Evolutionary conservation across 176 grass and related monocot species (phyloP).

Genomic region (Rhynchospora breviuscula): DNA sequence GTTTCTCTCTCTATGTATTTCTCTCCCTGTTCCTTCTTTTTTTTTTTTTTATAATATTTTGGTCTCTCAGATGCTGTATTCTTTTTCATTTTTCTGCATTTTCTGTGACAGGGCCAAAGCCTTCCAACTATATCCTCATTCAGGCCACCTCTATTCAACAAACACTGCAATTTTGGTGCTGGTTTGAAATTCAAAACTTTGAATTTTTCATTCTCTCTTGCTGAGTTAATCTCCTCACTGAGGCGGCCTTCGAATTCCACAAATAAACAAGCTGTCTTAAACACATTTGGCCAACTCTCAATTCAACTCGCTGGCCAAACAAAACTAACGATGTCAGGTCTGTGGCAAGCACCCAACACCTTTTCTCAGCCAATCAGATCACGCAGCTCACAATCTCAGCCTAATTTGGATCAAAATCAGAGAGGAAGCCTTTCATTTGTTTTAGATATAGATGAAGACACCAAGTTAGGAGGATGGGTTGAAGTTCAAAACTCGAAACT

Average conservation of each 20-base stretch:
- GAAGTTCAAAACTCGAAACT: slow-evolving; percentile 44
- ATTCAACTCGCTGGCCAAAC: slow-evolving; percentile 41
- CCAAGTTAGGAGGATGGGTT: slow-evolving; percentile 66
- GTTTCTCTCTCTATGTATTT: neutral
- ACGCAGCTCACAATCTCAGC: slow-evolving; percentile 12
- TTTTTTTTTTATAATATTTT: neutral
- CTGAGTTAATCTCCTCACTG: slow-evolving; percentile 40
- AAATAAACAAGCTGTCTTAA: slow-evolving; percentile 40
- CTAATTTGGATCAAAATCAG: slow-evolving; percentile 30
- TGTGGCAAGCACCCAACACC: slow-evolving; percentile 37
- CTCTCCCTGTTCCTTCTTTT: neutral
- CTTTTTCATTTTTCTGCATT: neutral
- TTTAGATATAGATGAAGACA: slow-evolving; percentile 70
- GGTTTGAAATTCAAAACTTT: slow-evolving; percentile 53
- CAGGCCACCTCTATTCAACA: slow-evolving; percentile 56
- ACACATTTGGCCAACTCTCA: slow-evolving; percentile 56
- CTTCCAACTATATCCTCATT: slow-evolving; percentile 37
- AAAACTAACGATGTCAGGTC: slow-evolving; percentile 57
- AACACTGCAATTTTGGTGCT: slow-evolving; percentile 40
- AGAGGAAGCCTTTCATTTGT: slow-evolving; percentile 51
- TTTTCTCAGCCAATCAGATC: slow-evolving; percentile 24
- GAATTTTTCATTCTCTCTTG: slow-evolving; percentile 49
- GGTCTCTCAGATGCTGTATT: neutral
- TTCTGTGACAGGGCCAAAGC: slow-evolving; percentile 48
- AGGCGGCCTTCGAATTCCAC: slow-evolving; percentile 14